Evolutionary conservation across 73 alveolate species (phyloP).

Genomic region (Durusdinium trenchii): DNA sequence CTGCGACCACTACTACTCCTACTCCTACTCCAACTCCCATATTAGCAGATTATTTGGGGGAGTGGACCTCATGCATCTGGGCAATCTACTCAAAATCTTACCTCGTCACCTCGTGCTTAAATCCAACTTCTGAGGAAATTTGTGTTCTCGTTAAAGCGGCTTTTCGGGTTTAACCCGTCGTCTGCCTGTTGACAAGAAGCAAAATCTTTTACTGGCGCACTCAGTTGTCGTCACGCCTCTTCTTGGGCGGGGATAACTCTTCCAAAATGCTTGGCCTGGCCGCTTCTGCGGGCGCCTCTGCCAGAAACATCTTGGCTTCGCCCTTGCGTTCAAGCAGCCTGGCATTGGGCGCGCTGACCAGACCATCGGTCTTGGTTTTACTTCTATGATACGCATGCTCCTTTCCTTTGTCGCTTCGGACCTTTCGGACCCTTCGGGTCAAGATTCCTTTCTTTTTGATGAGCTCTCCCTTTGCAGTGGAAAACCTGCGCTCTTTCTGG

Average conservation of each 20-base stretch:
- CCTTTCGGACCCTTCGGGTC: not conserved
- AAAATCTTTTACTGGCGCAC: not conserved
- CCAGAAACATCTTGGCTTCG: not conserved
- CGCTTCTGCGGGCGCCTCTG: not conserved
- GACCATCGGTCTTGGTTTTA: not conserved
- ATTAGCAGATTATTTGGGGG: too few relatives aligned
- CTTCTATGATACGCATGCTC: not conserved
- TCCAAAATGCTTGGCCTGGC: not conserved
- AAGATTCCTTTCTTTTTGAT: not conserved
- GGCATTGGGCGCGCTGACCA: not conserved
- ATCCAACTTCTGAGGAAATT: not conserved
- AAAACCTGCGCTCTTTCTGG: not conserved
- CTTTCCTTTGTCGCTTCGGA: not conserved
- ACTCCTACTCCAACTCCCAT: too few relatives aligned
- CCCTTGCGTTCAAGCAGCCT: not conserved
- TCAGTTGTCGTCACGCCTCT: not conserved
- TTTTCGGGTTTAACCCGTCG: not conserved
- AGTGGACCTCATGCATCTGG: not conserved
- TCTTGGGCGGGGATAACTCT: not conserved
- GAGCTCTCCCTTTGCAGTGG: not conserved
- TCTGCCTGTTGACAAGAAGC: not conserved
- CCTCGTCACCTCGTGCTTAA: constrained; percentile 2
- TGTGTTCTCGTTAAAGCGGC: not conserved
- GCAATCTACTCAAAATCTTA: not conserved
- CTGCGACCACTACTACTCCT: too few relatives aligned